These are phyloP conservation scores for Trametes hirsuta DNA, from an alignment of 1,284 basidiomycete species.

Conservation along the genomic window DNA sequence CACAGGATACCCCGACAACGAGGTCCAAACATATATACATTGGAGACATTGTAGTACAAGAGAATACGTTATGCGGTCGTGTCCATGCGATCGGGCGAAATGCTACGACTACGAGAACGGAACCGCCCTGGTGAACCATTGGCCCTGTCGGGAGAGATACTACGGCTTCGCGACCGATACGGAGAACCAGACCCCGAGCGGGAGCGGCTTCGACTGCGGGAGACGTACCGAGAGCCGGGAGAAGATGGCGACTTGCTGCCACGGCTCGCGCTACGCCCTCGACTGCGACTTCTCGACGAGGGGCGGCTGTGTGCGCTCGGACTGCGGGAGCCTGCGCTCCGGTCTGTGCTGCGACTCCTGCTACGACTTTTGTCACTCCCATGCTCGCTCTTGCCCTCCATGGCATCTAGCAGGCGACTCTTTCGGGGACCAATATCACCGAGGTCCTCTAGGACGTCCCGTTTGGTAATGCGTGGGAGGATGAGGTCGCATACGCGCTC, in stretches of 20 bases:
- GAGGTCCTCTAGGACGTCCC: conserved; percentile 88
- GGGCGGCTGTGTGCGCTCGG: conserved; percentile 30
- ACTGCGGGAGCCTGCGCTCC: conserved; percentile 39
- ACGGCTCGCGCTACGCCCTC: conserved; percentile 32
- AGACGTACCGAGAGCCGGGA: conserved; percentile 59
- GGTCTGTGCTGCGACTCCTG: conserved; percentile 36
- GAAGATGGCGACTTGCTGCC: conserved; percentile 43
- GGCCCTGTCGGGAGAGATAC: conserved; percentile 63
- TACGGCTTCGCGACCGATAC: conserved; percentile 58
- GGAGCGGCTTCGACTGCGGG: conserved; percentile 62
- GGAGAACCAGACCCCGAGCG: conserved; percentile 46
- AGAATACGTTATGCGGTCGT: background rate
- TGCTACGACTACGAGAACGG: conserved; percentile 34
- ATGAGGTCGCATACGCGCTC: conserved; percentile 98
- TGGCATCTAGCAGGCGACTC: conserved; percentile 80
- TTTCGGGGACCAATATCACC: conserved; percentile 86
- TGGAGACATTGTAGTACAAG: background rate
- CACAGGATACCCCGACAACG: too few relatives aligned
- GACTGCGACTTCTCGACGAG: conserved; percentile 24
- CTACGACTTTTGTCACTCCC: conserved; percentile 38
- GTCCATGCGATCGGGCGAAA: conserved; percentile 24
- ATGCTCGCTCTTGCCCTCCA: conserved; percentile 71
- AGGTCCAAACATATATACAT: background rate
- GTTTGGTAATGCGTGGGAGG: conserved; percentile 86
- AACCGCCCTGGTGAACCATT: conserved; percentile 34